Base-by-base conservation (phyloP, 192 early-diverging fungal species). In the Globomyces pollinis-pini region DNA sequence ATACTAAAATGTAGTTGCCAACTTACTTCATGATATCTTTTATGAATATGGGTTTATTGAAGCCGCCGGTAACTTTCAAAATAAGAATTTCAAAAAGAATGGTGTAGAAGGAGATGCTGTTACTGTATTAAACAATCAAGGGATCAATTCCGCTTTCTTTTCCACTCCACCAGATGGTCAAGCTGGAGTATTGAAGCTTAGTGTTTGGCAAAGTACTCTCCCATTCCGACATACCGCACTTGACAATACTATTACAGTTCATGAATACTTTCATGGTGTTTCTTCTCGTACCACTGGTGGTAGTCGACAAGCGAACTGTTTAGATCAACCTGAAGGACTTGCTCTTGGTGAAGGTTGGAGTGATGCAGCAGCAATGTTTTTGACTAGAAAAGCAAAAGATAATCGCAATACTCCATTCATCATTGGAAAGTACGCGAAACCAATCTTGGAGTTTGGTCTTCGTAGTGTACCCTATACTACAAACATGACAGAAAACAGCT, bases 271-370 rank as follows among this genome's bases (percentile, higher is more conserved):
- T 12, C 83, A 84, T 64, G 83, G 80, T 21, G 63, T 84, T 56
- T 62, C 66, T 59, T 76, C 68, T 62, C 77, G 83, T 15, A 63
- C 83, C 50, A 84, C 83, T 0, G 83, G 83, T 35, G 83, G 83
- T 0, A 64, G 72, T 5, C 57, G 69, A 33, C 75, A 81, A 67
- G 64, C 64, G 30, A 62, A 66, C 62, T 84, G 83, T 42, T 62
- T 84, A 38, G 28, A 50, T 9, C 8, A 11, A 8, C 8, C 15
- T 4, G 45, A 47, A 26, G 4, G 11, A 13, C 11, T 8, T 15
- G 15, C 11, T 26, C 8, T 47, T 8, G 45, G 45, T 26, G 45
- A 47, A 26, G 45, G 45, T 6, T 30, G 52, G 39, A 33, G 34
- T 20, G 50, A 34, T 28, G 53, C 55, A 34, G 31, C 23, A n/a